A percentile compares a stretch with the other conserved stretches of the same genome.
Evolutionary conservation across 2,329 filamentous ascomycete species (phyloP).

Genomic region (Alternaria tenuissima): DNA sequence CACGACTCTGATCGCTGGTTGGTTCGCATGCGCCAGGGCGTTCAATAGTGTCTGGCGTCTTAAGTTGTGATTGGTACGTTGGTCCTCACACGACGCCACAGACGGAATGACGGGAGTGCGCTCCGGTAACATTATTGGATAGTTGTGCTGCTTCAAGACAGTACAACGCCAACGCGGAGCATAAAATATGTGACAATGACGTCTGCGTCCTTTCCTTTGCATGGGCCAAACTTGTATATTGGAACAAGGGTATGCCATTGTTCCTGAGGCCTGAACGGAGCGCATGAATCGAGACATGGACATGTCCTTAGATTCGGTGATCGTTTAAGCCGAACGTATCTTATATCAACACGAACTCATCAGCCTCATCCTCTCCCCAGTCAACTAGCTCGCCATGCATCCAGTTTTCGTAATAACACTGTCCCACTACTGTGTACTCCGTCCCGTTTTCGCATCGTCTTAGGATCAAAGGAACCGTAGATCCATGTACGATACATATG

Average conservation of each 20-base stretch:
- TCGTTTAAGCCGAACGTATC: neutral
- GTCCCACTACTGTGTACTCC: slow-evolving; percentile 2
- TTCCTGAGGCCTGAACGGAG: neutral
- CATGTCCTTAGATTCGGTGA: neutral
- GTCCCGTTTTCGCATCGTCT: neutral
- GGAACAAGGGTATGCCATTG: neutral
- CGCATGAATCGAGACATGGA: neutral
- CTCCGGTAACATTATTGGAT: neutral
- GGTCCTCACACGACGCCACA: slow-evolving; percentile 9
- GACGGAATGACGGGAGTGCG: slow-evolving; percentile 7
- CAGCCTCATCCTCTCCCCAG: slow-evolving; percentile 15
- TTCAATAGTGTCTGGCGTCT: neutral
- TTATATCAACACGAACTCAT: slow-evolving; percentile 8
- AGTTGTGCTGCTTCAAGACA: neutral
- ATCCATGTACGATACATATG: slow-evolving; percentile 9
- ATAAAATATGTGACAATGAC: neutral
- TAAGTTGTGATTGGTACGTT: slow-evolving; percentile 4
- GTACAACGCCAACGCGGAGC: neutral
- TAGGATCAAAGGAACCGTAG: slow-evolving; percentile 6
- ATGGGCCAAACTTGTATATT: neutral
- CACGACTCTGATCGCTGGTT: neutral
- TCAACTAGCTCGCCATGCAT: slow-evolving; percentile 12
- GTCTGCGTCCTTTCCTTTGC: neutral
- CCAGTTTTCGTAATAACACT: slow-evolving; percentile 9
- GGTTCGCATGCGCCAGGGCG: neutral